Evolutionary conservation across 1,284 basidiomycete genomes (phyloP).

Genomic region (Trichosporon sp.): DNA sequence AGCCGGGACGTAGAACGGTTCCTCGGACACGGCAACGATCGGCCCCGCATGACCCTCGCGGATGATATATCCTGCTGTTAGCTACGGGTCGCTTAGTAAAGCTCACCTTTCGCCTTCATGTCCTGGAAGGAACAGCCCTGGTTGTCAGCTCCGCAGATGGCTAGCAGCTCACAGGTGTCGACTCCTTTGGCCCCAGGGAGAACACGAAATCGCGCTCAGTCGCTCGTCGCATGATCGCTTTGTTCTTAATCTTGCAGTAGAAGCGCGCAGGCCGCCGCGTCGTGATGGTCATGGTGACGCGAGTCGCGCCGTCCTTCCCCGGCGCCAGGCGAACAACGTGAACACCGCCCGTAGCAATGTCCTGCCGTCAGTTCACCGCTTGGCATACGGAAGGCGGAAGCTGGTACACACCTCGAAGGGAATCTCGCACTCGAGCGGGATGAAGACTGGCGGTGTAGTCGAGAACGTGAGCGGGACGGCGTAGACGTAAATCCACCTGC

Average conservation of each 20-base stretch:
- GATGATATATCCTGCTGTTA: conserved; percentile 29
- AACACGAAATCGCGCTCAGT: conserved; percentile 38
- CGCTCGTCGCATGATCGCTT: conserved; percentile 24
- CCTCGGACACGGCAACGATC: conserved; percentile 23
- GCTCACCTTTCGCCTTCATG: conserved; percentile 29
- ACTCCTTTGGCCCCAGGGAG: conserved; percentile 23
- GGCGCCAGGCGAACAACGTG: conserved; percentile 16
- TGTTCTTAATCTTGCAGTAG: conserved; percentile 24
- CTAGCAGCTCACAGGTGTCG: conserved; percentile 19
- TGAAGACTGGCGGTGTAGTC: conserved; percentile 24
- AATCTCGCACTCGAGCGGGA: conserved; percentile 34
- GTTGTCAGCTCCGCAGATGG: neutral
- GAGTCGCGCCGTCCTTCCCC: neutral
- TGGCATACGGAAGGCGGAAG: neutral
- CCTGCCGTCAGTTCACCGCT: conserved; percentile 11
- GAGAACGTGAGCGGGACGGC: conserved; percentile 5
- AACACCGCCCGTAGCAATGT: conserved; percentile 31
- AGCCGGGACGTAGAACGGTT: conserved; percentile 24
- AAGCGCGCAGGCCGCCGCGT: conserved; percentile 33
- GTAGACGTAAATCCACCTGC: conserved; percentile 29
- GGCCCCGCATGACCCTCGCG: conserved; percentile 35
- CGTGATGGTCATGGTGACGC: conserved; percentile 29
- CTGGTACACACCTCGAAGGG: conserved; percentile 28
- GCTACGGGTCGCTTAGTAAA: neutral
- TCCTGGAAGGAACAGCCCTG: conserved; percentile 28